phyloP scores from a whole-genome alignment of 805 yeast species.

The Zygosaccharomyces kombuchaensis region DNA sequence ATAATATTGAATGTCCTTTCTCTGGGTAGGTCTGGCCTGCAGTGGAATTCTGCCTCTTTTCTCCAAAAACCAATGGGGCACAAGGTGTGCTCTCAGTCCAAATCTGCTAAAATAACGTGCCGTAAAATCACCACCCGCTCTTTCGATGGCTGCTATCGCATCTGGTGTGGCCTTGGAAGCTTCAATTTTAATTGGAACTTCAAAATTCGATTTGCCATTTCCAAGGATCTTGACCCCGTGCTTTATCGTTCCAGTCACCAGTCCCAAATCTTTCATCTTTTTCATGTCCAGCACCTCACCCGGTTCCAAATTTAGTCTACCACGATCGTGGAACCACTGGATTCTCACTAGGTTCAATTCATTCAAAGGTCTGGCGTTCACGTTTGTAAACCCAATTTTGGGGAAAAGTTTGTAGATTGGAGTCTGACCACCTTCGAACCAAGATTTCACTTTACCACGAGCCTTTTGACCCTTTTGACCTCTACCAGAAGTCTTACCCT shows the following conservation, averaged over 20 bases:
- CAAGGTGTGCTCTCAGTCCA: conserved; percentile 67
- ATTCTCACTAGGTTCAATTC: conserved; percentile 66
- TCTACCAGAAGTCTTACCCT: conserved; percentile 93
- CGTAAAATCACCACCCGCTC: conserved; percentile 66
- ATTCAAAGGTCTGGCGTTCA: conserved; percentile 47
- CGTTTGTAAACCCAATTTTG: conserved; percentile 79
- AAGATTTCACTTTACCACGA: conserved; percentile 79
- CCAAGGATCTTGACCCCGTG: conserved; percentile 84
- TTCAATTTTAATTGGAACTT: conserved; percentile 69
- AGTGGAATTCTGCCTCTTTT: conserved; percentile 79
- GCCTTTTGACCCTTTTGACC: conserved; percentile 99
- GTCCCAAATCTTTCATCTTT: conserved; percentile 69
- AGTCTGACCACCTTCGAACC: conserved; percentile 99
- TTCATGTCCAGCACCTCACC: conserved; percentile 70
- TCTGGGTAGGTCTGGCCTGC: conserved; percentile 78
- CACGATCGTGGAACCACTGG: conserved; percentile 63
- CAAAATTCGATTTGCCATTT: conserved; percentile 47
- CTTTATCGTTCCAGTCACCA: conserved; percentile 63
- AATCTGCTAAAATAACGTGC: conserved; percentile 66
- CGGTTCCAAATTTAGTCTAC: conserved; percentile 53
- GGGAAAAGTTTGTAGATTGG: conserved; percentile 83
- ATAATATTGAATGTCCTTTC: conserved; percentile 77
- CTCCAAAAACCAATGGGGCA: conserved; percentile 64
- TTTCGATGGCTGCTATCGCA: conserved; percentile 72
- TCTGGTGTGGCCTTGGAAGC: conserved; percentile 74